Base-by-base conservation (phyloP, 352 stramenopile genomes). In the Globisporangium emineosum region DNA sequence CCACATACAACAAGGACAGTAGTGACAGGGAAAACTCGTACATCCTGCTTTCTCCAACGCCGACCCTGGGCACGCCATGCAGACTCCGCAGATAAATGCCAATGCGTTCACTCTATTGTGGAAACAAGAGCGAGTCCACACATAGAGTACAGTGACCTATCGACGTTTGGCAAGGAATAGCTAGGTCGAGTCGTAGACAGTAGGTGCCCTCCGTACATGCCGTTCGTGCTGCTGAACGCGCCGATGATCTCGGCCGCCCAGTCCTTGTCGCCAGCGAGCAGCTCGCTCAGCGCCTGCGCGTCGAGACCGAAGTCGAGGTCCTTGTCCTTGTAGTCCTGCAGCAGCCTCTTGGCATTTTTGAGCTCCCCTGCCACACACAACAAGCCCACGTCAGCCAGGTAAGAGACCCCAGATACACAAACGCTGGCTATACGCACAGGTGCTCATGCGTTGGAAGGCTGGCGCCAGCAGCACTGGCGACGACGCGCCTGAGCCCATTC, bases 251-350 rank as follows among this genome's bases (percentile, higher is more conserved):
- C 51, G 21, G 86, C 70, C 9, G 80, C 77, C 79, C 79, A 89
- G 8, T 75, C 64, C 50, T 72, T 86, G 62, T 90, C 79, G 15
- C 69, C 67, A n/a, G 67, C 45, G 1, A 89, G 25, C 15, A 91
- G 51, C 40, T 89, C 73, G 1, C 73, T 66, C 10, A 91, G 70
- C 0, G 57, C 70, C 47, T 86, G 71, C 0, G 67, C 72, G 59
- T 91, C 81, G 37, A 91, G 62, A 0, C 80, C 80, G 70, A 91
- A 91, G 57, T 89, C 79, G 64, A 91, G 50, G 51, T 91, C 83
- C 57, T 90, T 89, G 29, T 88, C 83, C 60, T 90, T 86, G 76
- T 90, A 91, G 33, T 85, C 79, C 25, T 76, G 64, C 5, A 91
- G 60, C 53, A 91, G 49, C 2, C 68, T 65, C 58, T 77, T 75